Conservation (phyloP, 108 stramenopile species). For the Cyclotella distinguenda region DNA sequence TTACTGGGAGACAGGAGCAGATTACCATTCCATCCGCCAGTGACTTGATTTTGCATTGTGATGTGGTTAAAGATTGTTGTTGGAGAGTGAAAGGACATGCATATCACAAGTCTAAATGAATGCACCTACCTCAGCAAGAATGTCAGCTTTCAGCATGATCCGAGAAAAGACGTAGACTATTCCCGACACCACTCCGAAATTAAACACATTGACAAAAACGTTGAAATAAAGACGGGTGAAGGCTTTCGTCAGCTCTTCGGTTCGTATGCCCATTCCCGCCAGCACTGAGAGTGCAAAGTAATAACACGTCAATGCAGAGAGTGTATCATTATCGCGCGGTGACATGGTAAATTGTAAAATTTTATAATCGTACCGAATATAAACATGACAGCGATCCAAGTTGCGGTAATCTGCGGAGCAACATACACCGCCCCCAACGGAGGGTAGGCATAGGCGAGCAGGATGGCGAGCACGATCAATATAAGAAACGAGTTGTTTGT, state of each 20-base stretch:
- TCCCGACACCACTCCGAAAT: slow-evolving; percentile 68
- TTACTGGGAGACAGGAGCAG: slow-evolving; percentile 71
- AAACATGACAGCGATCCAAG: slow-evolving; percentile 77
- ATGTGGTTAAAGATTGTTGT: background rate
- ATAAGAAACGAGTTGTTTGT: slow-evolving; percentile 60
- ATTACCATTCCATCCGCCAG: slow-evolving; percentile 72
- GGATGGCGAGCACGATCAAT: slow-evolving; percentile 57
- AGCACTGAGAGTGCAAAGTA: slow-evolving; percentile 31
- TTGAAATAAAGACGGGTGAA: slow-evolving; percentile 72
- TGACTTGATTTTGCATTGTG: background rate
- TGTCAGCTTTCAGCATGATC: slow-evolving; percentile 39
- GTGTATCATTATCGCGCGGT: no score
- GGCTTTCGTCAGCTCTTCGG: slow-evolving; percentile 81
- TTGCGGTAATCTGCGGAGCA: slow-evolving; percentile 71
- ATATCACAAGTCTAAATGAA: no score
- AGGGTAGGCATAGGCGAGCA: slow-evolving; percentile 79
- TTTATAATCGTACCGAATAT: slow-evolving; percentile 66
- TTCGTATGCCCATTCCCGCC: slow-evolving; percentile 76
- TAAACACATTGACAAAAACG: slow-evolving; percentile 68
- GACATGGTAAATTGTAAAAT: no score
- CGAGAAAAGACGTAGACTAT: slow-evolving; percentile 64
- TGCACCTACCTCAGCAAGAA: slow-evolving; percentile 25
- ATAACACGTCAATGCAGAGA: no score
- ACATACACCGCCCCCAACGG: slow-evolving; percentile 77
- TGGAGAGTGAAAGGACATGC: background rate